A percentile compares a stretch with the other conserved stretches of the same genome.
phyloP scores from a whole-genome alignment of 176 grass and related monocot genomes.

The Ananas comosus region DNA sequence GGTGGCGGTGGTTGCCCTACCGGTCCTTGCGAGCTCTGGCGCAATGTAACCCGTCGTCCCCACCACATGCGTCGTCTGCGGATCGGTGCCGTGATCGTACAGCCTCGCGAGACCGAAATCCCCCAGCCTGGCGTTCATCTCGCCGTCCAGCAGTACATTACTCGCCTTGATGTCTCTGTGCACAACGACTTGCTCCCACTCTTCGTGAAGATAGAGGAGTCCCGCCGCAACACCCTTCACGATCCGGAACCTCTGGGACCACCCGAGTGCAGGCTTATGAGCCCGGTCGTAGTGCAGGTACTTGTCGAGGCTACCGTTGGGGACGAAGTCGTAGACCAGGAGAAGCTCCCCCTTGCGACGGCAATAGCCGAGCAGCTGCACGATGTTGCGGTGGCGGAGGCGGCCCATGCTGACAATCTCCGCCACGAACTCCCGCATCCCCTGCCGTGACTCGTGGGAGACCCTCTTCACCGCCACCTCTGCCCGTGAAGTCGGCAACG shows the following conservation, averaged over 20 bases:
- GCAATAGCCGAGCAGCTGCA: conserved; percentile 17
- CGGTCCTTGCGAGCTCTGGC: conserved; percentile 28
- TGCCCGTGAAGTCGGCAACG: not conserved
- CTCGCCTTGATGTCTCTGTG: conserved; percentile 42
- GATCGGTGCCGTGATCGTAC: conserved; percentile 35
- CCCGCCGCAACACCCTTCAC: conserved; percentile 33
- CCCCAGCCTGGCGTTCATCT: conserved; percentile 24
- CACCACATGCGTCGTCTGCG: conserved; percentile 32
- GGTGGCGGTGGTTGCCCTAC: conserved; percentile 35
- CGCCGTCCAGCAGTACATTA: conserved; percentile 25
- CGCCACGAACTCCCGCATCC: conserved; percentile 3
- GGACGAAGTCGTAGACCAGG: conserved; percentile 16
- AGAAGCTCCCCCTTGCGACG: conserved; percentile 17
- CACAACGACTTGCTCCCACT: conserved; percentile 33
- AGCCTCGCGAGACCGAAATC: conserved; percentile 51
- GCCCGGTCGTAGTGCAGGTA: conserved; percentile 1
- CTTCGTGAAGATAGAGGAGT: conserved; percentile 35
- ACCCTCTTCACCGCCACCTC: conserved; percentile 17
- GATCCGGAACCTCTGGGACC: conserved; percentile 24
- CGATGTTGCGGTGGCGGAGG: conserved; percentile 12
- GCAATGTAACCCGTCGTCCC: conserved; percentile 50
- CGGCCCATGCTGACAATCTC: not conserved
- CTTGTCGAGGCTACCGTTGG: conserved; percentile 32
- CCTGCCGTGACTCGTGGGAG: conserved; percentile 20
- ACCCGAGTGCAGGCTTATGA: not conserved